Conservation (phyloP, 169 alveolate genomes). For the Plasmodium sp. region DNA sequence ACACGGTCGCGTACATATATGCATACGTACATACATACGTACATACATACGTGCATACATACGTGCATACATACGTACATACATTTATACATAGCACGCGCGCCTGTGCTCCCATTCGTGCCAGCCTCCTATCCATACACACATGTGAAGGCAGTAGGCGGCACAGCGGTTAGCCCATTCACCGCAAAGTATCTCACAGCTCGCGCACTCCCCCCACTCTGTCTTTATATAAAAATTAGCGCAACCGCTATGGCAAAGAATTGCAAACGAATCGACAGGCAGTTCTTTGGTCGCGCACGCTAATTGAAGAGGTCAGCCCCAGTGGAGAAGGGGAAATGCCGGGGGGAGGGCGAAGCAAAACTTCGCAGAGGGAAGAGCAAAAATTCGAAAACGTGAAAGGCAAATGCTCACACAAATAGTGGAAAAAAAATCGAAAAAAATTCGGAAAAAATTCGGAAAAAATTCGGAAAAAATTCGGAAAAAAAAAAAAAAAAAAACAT, state of each 20-base stretch:
- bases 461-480: background rate
- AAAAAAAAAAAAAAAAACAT: background rate
- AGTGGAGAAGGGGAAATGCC: background rate
- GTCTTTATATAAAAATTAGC: background rate
- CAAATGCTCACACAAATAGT: background rate
- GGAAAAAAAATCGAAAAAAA: background rate
- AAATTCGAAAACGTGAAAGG: background rate
- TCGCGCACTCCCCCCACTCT: background rate
- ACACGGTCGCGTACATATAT: background rate
- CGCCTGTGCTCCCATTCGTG: background rate
- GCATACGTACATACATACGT: too few relatives aligned
- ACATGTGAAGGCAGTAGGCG: background rate
- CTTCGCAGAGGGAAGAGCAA: background rate
- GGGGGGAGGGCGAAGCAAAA: background rate
- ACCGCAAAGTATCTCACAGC: background rate
- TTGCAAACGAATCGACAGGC: background rate
- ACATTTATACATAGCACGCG: background rate
- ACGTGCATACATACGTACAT: too few relatives aligned
- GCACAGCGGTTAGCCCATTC: slow-evolving; percentile 1
- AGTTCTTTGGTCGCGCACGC: background rate
- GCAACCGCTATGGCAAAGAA: background rate
- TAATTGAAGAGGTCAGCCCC: background rate
- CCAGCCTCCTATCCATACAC: background rate
- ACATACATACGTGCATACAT: too few relatives aligned
- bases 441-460: too few relatives aligned